Percentiles rank a stretch among this genome's conserved stretches.
Conservation (phyloP, 208 protist genomes). For the Tetramitus jugosus region DNA sequence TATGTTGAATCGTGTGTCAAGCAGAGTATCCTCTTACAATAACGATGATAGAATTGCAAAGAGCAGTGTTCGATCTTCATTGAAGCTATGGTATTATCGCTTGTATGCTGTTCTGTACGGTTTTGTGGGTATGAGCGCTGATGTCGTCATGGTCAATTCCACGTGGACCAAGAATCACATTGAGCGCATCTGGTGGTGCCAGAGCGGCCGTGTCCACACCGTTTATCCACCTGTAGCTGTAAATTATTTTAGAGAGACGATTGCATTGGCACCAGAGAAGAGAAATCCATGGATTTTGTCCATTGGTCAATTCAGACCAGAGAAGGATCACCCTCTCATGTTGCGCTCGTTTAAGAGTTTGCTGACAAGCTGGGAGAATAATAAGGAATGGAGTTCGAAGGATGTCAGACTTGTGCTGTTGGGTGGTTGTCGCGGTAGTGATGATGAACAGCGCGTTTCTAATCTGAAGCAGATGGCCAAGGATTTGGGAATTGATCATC, state of each 20-base stretch:
- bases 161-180: slow-evolving; percentile 92
- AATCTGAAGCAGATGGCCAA: slow-evolving; percentile 42
- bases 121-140: slow-evolving; percentile 55
- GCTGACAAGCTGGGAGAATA: slow-evolving; percentile 29
- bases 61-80: slow-evolving; percentile 38
- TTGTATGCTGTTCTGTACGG: slow-evolving; percentile 75
- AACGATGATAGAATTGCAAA: slow-evolving; percentile 56
- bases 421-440: slow-evolving; percentile 63
- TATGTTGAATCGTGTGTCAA: slow-evolving; percentile 59
- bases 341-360: slow-evolving; percentile 60
- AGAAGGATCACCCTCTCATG: slow-evolving; percentile 94
- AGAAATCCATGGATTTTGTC: slow-evolving; percentile 70
- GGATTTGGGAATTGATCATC: slow-evolving; percentile 49
- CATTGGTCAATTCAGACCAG: slow-evolving; percentile 89
- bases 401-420: slow-evolving; percentile 64
- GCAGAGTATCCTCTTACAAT: slow-evolving; percentile 51
- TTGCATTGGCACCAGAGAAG: slow-evolving; percentile 35
- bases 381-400: neutral
- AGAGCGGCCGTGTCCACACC: slow-evolving; percentile 30
- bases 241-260: slow-evolving; percentile 37
- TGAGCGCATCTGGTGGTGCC: slow-evolving; percentile 1
- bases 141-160: slow-evolving; percentile 84
- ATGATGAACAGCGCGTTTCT: slow-evolving; percentile 58
- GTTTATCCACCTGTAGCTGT: slow-evolving; percentile 86
- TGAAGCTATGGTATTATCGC: slow-evolving; percentile 77